A percentile compares a stretch with the other conserved stretches of the same genome.
These are phyloP conservation scores for Stephanodiscus triporus DNA, from an alignment of 108 stramenopile genomes.

Conservation along the genomic window DNA sequence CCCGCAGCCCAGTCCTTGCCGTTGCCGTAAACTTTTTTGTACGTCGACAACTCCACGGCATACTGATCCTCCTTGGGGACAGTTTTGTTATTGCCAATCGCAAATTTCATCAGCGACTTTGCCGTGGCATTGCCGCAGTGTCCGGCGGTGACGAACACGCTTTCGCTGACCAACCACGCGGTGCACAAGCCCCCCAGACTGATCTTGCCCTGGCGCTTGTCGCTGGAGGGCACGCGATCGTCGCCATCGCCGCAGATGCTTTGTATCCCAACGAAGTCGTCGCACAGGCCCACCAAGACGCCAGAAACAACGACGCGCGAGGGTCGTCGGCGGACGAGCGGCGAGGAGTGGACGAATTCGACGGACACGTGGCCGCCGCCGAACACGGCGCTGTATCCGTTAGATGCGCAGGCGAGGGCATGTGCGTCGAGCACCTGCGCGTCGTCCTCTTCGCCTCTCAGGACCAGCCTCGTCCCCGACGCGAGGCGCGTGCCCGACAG, in stretches of 20 bases:
- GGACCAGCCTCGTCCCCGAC: not conserved
- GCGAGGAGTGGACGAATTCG: not conserved
- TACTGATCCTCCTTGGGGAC: too few species aligned
- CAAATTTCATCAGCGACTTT: conserved; percentile 4
- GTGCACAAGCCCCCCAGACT: not conserved
- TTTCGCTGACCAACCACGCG: conserved; percentile 11
- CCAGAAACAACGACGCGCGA: not conserved
- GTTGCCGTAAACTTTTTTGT: not conserved
- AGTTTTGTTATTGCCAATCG: not conserved
- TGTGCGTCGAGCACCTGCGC: not conserved
- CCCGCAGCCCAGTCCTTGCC: too few species aligned
- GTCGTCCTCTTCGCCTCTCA: not conserved
- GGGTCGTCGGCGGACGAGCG: too few species aligned
- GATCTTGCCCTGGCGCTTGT: conserved; percentile 4
- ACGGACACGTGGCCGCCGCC: not conserved
- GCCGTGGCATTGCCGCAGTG: conserved; percentile 8
- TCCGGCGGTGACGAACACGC: conserved; percentile 5
- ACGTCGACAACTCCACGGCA: too few species aligned
- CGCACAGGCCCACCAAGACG: conserved; percentile 3
- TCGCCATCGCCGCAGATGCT: not conserved
- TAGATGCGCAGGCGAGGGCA: not conserved
- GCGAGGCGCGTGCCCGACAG: not conserved
- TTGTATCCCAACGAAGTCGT: too few species aligned
- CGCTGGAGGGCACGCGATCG: conserved; percentile 14
- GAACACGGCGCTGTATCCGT: conserved; percentile 3